Percentiles rank a stretch among this genome's conserved stretches.
phyloP scores from a whole-genome alignment of 805 yeast genomes.

The Ogataea degrootiae region DNA sequence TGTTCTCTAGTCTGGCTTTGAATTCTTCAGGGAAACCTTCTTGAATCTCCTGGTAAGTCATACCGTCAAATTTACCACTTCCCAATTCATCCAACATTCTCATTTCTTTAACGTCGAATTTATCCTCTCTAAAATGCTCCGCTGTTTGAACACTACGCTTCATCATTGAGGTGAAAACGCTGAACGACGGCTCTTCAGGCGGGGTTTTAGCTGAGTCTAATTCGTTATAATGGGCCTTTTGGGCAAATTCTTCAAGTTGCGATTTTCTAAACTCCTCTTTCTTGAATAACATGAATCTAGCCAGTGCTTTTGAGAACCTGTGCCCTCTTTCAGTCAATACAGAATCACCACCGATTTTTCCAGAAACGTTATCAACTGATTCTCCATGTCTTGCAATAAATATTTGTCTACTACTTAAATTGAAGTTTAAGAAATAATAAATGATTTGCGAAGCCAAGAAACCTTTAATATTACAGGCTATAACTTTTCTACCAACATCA shows the following conservation, averaged over 20 bases:
- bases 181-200: constrained; percentile 69
- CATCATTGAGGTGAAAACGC: constrained; percentile 92
- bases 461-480: constrained; percentile 82
- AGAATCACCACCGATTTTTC: constrained; percentile 91
- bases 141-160: constrained; percentile 76
- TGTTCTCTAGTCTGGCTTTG: constrained; percentile 67
- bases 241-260: constrained; percentile 52
- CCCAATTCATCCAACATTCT: constrained; percentile 91
- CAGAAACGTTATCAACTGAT: constrained; percentile 75
- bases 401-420: constrained; percentile 81
- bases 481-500: constrained; percentile 91
- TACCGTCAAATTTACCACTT: constrained; percentile 88
- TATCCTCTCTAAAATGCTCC: constrained; percentile 64
- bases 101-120: constrained; percentile 79
- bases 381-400: constrained; percentile 97
- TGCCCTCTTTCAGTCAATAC: constrained; percentile 72
- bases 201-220: constrained; percentile 17
- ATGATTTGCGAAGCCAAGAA: constrained; percentile 91
- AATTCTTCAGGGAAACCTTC: constrained; percentile 71
- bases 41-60: constrained; percentile 87
- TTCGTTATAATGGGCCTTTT: constrained; percentile 26
- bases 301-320: constrained; percentile 66
- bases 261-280: constrained; percentile 60
- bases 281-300: constrained; percentile 69
- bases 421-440: constrained; percentile 84